Base-by-base conservation (phyloP, 2,329 filamentous ascomycete species). In the Aspergillus brasiliensis region DNA sequence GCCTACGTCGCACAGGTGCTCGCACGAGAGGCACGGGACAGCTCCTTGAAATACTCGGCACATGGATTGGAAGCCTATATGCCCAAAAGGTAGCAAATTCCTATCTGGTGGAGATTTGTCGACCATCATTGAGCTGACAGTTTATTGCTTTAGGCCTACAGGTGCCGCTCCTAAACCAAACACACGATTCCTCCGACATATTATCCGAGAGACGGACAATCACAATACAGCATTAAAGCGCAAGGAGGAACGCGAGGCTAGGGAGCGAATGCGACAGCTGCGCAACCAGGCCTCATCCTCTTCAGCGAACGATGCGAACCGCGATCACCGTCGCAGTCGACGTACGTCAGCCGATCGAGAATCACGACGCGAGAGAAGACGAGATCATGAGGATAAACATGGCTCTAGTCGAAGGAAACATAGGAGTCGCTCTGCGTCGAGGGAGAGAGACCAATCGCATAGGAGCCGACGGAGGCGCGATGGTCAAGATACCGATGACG, bases 181-280 rank as follows among this genome's bases (percentile, higher is more conserved):
- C 70, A 97, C 91, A 0, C 86, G 90, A 34, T 98, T 98, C 73
- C 80, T 99, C 44, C 88, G 88, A 59, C 90, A 95, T 69, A 91
- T 98, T 58, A 91, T 99, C 62, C 90, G 89, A 64, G 90, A 95
- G 66, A 96, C 92, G 8, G 90, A 96, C 68, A 89, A 78, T 56
- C 94, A 99, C 77, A 99, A 99, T 83, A 87, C 90, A 23, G 90
- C 91, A 0, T 81, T 98, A 28, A 85, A 92, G 17, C 91, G 90
- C 0, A 96, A 89, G 71, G 94, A 98, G 74, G 88, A 88, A 25
- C 87, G 90, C 51, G 93, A 98, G 65, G 88, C 92, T 0, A 83
- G 84, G 62, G 87, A 87, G 3, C 87, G 91, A 19, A 83, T 96
- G 57, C 84, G 85, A 65, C 81, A 83, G 57, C 77, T 93, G 46